phyloP scores from a whole-genome alignment of 768 basidiomycete genomes.

The Suillus tomentosus region DNA sequence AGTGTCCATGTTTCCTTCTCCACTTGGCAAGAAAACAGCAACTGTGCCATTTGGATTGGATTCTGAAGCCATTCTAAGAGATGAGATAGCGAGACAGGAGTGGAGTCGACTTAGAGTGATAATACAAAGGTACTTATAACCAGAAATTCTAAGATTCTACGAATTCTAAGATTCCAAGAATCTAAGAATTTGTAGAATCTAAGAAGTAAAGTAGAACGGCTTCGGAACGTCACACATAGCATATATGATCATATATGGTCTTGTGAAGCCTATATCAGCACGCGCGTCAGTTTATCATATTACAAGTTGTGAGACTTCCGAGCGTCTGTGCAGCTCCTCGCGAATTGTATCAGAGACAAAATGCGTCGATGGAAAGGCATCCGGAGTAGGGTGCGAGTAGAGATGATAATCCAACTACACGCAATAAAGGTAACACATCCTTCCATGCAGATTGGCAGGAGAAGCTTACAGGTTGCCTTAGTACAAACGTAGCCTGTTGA shows the following conservation, averaged over 20 bases:
- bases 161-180: too few relatives aligned
- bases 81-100: not conserved
- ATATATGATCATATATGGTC: too few relatives aligned
- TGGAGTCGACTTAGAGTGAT: too few relatives aligned
- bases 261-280: too few relatives aligned
- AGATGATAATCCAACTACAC: conserved; percentile 88
- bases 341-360: conserved; percentile 85
- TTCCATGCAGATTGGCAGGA: conserved; percentile 8
- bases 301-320: too few relatives aligned
- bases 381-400: conserved; percentile 73
- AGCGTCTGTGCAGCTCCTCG: conserved; percentile 48
- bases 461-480: conserved; percentile 65
- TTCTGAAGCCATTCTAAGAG: conserved; percentile 9
- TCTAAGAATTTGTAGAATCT: too few relatives aligned
- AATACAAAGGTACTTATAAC: too few relatives aligned
- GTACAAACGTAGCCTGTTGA: conserved; percentile 43
- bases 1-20: conserved; percentile 13
- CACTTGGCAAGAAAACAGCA: conserved; percentile 25
- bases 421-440: conserved; percentile 1
- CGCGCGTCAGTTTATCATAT: conserved; percentile 23
- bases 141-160: too few relatives aligned
- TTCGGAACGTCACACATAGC: too few relatives aligned
- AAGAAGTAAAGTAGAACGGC: too few relatives aligned
- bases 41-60: not conserved
- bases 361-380: conserved; percentile 61